Percentiles rank a stretch among this genome's conserved stretches.
Evolutionary conservation across 805 yeast genomes (phyloP).

Genomic region (Diddensiella caesifluorescens): DNA sequence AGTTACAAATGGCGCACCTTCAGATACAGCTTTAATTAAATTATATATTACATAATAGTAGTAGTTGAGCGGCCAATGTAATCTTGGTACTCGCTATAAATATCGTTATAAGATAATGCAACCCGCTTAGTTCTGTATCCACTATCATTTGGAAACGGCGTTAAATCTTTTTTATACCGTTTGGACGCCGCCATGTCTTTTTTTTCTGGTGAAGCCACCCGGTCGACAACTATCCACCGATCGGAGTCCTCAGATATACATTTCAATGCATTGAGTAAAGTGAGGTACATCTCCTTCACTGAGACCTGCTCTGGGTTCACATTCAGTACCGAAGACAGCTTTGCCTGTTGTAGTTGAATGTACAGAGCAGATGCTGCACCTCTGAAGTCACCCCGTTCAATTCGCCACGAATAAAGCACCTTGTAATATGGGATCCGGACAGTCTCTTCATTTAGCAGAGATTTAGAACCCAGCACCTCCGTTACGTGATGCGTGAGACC

Average conservation of each 20-base stretch:
- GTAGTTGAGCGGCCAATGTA: too few species aligned
- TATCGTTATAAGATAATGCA: constrained; percentile 41
- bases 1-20: too few species aligned
- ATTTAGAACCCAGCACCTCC: constrained; percentile 33
- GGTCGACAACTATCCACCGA: constrained; percentile 27
- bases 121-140: constrained; percentile 6
- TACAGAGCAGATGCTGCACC: constrained; percentile 40
- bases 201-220: neutral
- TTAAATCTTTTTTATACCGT: constrained; percentile 1
- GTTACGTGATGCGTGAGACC: constrained; percentile 42
- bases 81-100: constrained; percentile 48
- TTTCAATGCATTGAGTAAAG: constrained; percentile 27
- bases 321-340: neutral
- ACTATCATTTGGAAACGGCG: constrained; percentile 3
- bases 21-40: too few species aligned
- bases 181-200: constrained; percentile 1
- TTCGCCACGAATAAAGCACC: constrained; percentile 47
- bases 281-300: constrained; percentile 23
- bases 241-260: constrained; percentile 22
- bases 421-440: constrained; percentile 41
- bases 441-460: constrained; percentile 25
- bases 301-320: constrained; percentile 9
- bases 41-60: too few species aligned
- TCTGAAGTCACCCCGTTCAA: constrained; percentile 45
- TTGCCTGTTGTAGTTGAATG: constrained; percentile 31